Evolutionary conservation across 495 filamentous ascomycete species (phyloP), one percentile per base, ranked within the genome.

Genomic region (Penicillium flavigenum): DNA sequence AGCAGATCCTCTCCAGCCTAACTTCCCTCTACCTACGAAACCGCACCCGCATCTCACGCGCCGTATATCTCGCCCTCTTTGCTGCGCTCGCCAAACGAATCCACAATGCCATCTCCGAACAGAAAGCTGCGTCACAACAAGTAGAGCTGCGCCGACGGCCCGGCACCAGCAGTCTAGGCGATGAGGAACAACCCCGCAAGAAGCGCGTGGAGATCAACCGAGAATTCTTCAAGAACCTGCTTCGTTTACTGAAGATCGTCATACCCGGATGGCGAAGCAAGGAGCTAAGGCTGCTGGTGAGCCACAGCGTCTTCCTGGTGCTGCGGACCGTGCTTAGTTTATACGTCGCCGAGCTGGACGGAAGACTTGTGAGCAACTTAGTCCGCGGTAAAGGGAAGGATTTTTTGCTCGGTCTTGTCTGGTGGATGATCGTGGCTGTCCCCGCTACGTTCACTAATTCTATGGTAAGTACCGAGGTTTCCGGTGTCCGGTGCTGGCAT

Each of bases 381-480:
- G 91, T 98, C 26, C 85, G 91, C 65, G 94, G 94, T 7, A 93
- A 86, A 63, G 94, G 94, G 19, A 92, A 82, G 72, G 91, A 96
- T 52, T 98, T 98, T 63, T 76, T 98, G 63, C 83, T 84, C 46
- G 88, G 91, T 10, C 83, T 98, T 60, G 84, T 95, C 5, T 98
- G 93, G 92, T 98, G 94, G 94, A 98, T 98, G 94, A 73, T 91
- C 61, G 93, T 98, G 63, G 92, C 94, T 43, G 80, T 98, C n/a
- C 94, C 94, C 5, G 95, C 94, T 17, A 97, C 95, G 0, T 98
- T 98, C 63, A 98, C 94, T 24, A 98, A 98, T 73, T 97, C 94
- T 2, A 98, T 98, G 95, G 89, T 95, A 70, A 69, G 87, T 75
- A 16, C 2, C 4, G 2, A 12, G 10, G 11, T 50, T 14, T 32